These are phyloP conservation scores for Corynespora cassiicola DNA, from an alignment of 2,329 filamentous ascomycete genomes.

Conservation along the genomic window DNA sequence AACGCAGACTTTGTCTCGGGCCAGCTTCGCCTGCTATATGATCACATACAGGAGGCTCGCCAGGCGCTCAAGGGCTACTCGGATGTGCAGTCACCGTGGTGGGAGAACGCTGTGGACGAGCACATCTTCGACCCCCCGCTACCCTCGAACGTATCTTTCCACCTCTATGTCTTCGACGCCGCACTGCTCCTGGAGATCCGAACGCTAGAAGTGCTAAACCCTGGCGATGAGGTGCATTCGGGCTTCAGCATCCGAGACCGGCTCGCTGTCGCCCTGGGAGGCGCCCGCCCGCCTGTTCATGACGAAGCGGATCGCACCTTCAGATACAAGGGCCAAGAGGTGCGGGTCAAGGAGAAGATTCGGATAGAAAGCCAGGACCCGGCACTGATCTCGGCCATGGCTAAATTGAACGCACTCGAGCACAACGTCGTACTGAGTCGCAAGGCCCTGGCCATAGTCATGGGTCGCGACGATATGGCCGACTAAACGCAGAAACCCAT, in stretches of 20 bases:
- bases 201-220: constrained; percentile 64
- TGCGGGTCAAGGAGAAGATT: constrained; percentile 88
- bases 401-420: constrained; percentile 80
- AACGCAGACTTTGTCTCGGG: constrained; percentile 65
- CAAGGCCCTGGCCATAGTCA: constrained; percentile 76
- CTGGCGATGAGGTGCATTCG: constrained; percentile 36
- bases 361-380: constrained; percentile 89
- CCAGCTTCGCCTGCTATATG: constrained; percentile 64
- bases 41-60: constrained; percentile 68
- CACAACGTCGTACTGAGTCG: constrained; percentile 74
- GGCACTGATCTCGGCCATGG: constrained; percentile 79
- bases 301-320: constrained; percentile 80
- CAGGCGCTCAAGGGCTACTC: constrained; percentile 63
- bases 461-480: constrained; percentile 65
- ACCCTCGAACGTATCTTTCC: constrained; percentile 75
- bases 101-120: constrained; percentile 61
- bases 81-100: constrained; percentile 60
- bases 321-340: constrained; percentile 71
- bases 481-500: constrained; percentile 25
- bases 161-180: constrained; percentile 62
- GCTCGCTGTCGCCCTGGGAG: constrained; percentile 56
- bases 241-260: constrained; percentile 64
- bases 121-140: constrained; percentile 68
- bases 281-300: constrained; percentile 47
- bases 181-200: constrained; percentile 69